Percentiles rank a stretch among this genome's conserved stretches.
Conservation (phyloP, 306 rosid genomes). For the Gynostemma pentaphyllum region DNA sequence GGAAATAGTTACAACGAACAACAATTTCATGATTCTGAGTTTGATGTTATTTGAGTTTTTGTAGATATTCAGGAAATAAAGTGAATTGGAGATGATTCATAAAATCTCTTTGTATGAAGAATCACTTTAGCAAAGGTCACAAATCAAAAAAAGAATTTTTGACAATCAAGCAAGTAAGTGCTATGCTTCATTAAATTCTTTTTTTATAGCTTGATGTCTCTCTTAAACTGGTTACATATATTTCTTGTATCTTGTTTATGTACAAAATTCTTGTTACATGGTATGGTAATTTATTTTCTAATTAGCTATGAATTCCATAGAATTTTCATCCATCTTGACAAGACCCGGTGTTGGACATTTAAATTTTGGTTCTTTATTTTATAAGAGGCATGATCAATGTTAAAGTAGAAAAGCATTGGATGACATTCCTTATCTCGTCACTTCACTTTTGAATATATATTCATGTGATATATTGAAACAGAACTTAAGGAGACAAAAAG, state of each 20-base stretch:
- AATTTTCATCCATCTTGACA: not conserved
- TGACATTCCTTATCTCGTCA: not conserved
- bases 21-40: not conserved
- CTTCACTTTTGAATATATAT: not conserved
- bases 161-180: slow-evolving; percentile 35
- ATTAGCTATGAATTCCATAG: not conserved
- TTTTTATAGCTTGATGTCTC: not conserved
- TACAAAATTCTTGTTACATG: too few relatives aligned
- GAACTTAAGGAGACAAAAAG: too few relatives aligned
- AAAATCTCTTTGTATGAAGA: slow-evolving; percentile 50
- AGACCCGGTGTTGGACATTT: not conserved
- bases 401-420: not conserved
- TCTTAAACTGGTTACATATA: too few relatives aligned
- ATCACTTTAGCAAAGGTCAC: slow-evolving; percentile 45
- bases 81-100: slow-evolving; percentile 66
- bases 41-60: slow-evolving; percentile 10
- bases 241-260: too few relatives aligned
- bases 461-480: too few relatives aligned
- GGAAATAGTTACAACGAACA: not conserved
- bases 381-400: not conserved
- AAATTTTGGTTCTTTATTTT: not conserved
- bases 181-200: slow-evolving; percentile 1
- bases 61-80: slow-evolving; percentile 58
- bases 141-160: slow-evolving; percentile 43
- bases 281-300: too few relatives aligned